Evolutionary conservation across 2,329 filamentous ascomycete species (phyloP), one percentile per base, ranked within the genome.

Genomic region (Blastomyces percursus): DNA sequence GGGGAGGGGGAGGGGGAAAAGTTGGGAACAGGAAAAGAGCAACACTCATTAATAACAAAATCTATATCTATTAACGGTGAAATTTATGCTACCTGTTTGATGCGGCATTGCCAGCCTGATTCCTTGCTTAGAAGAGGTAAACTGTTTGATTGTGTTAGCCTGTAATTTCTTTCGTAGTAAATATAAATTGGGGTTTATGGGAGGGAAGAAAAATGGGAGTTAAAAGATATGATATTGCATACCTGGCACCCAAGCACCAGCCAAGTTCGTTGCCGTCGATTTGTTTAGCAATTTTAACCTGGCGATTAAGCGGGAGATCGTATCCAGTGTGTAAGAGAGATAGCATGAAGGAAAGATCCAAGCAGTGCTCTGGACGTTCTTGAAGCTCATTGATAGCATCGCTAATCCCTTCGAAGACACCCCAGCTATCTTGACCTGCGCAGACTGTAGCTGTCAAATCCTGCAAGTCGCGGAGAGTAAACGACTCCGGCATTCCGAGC

Each of bases 211-310:
- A 3, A 9, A 54, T 9, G 16, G 27, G 16, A 32, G 51, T 7
- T 32, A 52, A 8, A 56, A 60, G 9, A 62, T 72, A 38, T 61
- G 32, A 32, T 52, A 1, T 42, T 27, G 27, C 87, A 79, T 80
- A 94, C 90, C 91, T 96, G 67, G 94, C 94, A 75, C 94, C 94
- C 72, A 99, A 81, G 79, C 93, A 97, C 94, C 94, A 99, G 48
- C 94, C 94, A 70, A 99, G 79, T 79, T 99, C 95, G 75, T 96
- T 96, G 62, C 86, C 87, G 80, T 95, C 93, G 73, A 99, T 96
- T 83, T 96, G 96, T 88, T 99, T 99, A 64, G 93, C 94, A 73
- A 96, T 96, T 82, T 90, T 93, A 67, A 99, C 91, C 77, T 99
- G 94, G 48, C 95, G 84, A 68, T 96, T 90, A 70, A 97, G 87